Conservation (phyloP, 179 eudicot genomes). For the Beta lomatogona region DNA sequence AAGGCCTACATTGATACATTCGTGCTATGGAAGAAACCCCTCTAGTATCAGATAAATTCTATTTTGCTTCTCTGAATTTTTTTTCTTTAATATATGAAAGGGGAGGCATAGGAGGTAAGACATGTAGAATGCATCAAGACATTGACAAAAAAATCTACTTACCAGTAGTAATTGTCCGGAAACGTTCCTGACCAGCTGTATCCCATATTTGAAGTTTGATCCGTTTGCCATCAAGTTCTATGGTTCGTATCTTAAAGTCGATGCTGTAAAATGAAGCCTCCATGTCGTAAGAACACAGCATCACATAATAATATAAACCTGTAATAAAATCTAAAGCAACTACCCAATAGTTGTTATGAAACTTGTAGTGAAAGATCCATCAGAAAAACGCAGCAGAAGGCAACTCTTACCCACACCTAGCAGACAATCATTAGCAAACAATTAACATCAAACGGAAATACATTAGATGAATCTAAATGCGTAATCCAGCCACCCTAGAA, state of each 20-base stretch:
- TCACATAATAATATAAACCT: neutral
- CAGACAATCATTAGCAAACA: neutral
- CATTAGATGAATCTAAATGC: neutral
- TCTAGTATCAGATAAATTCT: neutral
- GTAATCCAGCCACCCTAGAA: neutral
- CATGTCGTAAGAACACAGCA: neutral
- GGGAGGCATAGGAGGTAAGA: neutral
- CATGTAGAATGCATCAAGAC: neutral
- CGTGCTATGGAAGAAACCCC: neutral
- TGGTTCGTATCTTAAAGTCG: conserved; percentile 60
- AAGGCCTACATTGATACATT: neutral
- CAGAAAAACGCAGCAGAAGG: conserved; percentile 54
- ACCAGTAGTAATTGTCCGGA: conserved; percentile 63
- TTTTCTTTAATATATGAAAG: neutral
- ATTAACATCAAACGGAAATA: neutral
- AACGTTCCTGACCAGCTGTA: conserved; percentile 63
- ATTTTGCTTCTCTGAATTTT: neutral
- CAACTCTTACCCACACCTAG: conserved; percentile 65
- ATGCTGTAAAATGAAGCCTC: conserved; percentile 35
- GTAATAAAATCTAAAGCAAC: neutral
- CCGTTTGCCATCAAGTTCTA: conserved; percentile 56
- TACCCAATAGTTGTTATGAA: conserved; percentile 54
- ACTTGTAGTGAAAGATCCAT: conserved; percentile 56
- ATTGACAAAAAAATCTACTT: conserved; percentile 1
- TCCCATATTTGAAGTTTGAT: conserved; percentile 67